Evolutionary conservation across 306 rosid species (phyloP), one percentile per base, ranked within the genome.

Genomic region (Bauhinia variegata): DNA sequence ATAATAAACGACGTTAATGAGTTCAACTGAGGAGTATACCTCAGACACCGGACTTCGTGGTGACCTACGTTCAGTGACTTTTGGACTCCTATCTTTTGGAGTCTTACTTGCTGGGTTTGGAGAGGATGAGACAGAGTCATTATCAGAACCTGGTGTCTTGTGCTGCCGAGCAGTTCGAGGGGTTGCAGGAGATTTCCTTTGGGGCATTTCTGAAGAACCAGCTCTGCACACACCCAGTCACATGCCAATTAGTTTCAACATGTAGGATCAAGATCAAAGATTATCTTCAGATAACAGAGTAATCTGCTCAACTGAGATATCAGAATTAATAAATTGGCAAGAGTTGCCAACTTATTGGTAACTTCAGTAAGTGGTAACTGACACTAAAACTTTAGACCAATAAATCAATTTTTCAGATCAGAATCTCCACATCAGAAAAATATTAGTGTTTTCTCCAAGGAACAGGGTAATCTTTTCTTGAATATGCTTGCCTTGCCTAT

Each of bases 11-110:
- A n/a, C n/a, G n/a, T n/a, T n/a, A n/a, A n/a, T n/a, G n/a, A n/a
- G n/a, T n/a, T n/a, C n/a, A n/a, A n/a, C n/a, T n/a, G n/a, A n/a
- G n/a, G n/a, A n/a, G n/a, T n/a, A n/a, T 86, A 91, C 96, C 97
- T 88, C 91, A 32, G 89, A 15, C 42, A 70, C 76, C 38, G 86
- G 83, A 73, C 87, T 86, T 69, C 77, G 68, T 32, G 93, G 85
- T 30, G 89, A 83, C 58, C 64, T 85, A 55, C 87, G 87, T 43
- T 85, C 91, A 48, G n/a, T n/a, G n/a, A 81, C 83, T 69, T 83
- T 84, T 4, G 96, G 86, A 58, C 88, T 86, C 61, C 65, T 75
- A 55, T 73, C 79, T 63, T 84, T 88, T n/a, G 96, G 84, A 4
- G 91, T 80, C 79, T 72, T 83, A 39, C 66, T 79, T 14, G 75